Base-by-base conservation (phyloP, 768 basidiomycete species). In the Rhizopogon vulgaris region DNA sequence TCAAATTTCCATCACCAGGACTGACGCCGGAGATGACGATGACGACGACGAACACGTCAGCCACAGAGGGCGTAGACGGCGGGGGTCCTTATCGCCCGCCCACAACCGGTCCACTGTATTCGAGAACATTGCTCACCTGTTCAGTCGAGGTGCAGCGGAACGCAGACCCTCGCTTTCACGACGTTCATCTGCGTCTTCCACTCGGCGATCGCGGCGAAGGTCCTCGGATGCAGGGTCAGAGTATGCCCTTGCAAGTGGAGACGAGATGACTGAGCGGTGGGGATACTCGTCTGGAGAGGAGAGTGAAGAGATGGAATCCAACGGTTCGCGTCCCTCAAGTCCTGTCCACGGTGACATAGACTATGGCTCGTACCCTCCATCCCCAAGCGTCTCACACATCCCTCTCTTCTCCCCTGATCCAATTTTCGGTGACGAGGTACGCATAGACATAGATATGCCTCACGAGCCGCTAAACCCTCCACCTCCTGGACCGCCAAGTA, bases 251-350 rank as follows among this genome's bases (percentile, higher is more conserved):
- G 79, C 71, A 27, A 73, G 70, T 10, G 83, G 78, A 3, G 78
- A 79, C 25, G 81, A 82, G 37, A 76, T 72, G 52, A 80, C 83
- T 40, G 88, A 91, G 57, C 78, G 89, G n/a, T 94, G 91, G 91
- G 91, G 91, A 4, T 94, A 93, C 68, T 83, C 86, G n/a, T 92
- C 91, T 3, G 88, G 81, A 22, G 91, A 94, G 61, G 88, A 79
- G 52, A 78, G 86, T 60, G 80, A 82, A 22, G 74, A 73, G 18
- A 74, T 32, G 12, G 65, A 48, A 12, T 67, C 67, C 28, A 38
- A 51, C 18, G 28, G 30, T 15, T 63, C 65, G 14, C 58, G 22
- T n/a, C 12, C 55, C 25, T 56, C 65, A 15, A 61, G 56, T 38
- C 56, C 56, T 22, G 22, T 78, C 27, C 69, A 75, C 27, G 80